phyloP scores from a whole-genome alignment of 2,329 filamentous ascomycete genomes.

The Blastomyces gilchristii region DNA sequence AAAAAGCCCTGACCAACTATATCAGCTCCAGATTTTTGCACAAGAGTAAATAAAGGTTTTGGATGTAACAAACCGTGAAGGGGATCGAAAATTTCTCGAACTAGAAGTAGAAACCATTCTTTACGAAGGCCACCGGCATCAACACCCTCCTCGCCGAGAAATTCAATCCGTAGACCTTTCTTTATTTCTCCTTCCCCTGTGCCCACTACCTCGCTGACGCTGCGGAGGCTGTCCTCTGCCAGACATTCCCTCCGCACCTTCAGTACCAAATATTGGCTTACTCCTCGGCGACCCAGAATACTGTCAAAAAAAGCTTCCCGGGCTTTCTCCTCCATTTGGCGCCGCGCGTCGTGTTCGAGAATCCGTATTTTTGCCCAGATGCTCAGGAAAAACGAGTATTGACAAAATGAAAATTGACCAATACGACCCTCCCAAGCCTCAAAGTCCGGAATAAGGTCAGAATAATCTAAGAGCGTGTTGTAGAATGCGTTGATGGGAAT shows the following conservation, averaged over 20 bases:
- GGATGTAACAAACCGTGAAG: conserved; percentile 58
- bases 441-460: conserved; percentile 77
- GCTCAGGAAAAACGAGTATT: conserved; percentile 84
- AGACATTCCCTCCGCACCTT: conserved; percentile 74
- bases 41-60: background rate
- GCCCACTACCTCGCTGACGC: conserved; percentile 75
- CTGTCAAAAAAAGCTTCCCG: conserved; percentile 85
- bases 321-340: conserved; percentile 83
- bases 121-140: conserved; percentile 84
- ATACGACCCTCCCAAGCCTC: conserved; percentile 72
- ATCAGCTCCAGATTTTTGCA: background rate
- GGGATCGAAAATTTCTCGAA: conserved; percentile 83
- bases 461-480: conserved; percentile 72
- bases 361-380: conserved; percentile 90
- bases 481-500: conserved; percentile 79
- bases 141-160: conserved; percentile 79
- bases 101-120: conserved; percentile 85
- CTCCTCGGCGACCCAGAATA: conserved; percentile 62
- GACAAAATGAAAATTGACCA: conserved; percentile 74
- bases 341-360: conserved; percentile 72
- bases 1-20: conserved; percentile 59
- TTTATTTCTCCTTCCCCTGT: conserved; percentile 76
- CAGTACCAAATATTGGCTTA: conserved; percentile 68
- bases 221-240: conserved; percentile 75
- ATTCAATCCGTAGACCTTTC: conserved; percentile 76